Conservation (phyloP, 805 yeast species). For the Osmozyma mogii region DNA sequence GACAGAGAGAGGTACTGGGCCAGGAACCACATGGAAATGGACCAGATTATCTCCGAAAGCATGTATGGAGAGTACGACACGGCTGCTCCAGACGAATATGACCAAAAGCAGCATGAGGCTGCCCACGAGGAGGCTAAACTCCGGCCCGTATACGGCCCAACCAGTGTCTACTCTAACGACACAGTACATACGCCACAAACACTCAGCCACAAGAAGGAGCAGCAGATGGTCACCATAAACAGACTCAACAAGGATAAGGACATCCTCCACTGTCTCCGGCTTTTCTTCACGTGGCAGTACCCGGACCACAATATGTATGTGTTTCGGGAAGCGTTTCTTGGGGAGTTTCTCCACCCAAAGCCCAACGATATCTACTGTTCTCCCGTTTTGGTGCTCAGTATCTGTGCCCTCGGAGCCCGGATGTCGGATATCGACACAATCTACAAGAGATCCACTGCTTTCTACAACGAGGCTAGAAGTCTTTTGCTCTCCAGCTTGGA, state of each 20-base stretch:
- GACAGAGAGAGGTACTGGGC: slow-evolving; percentile 15
- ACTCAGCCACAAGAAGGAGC: slow-evolving; percentile 8
- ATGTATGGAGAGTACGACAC: neutral
- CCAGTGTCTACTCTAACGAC: slow-evolving; percentile 34
- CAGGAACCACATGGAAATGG: slow-evolving; percentile 11
- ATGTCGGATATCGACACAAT: slow-evolving; percentile 37
- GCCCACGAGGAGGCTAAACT: slow-evolving; percentile 28
- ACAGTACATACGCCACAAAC: too few species aligned
- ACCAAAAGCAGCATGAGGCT: slow-evolving; percentile 8
- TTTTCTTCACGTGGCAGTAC: slow-evolving; percentile 58
- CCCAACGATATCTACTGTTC: slow-evolving; percentile 48
- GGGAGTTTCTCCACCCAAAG: slow-evolving; percentile 52
- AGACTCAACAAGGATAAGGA: slow-evolving; percentile 10
- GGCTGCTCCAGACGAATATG: neutral
- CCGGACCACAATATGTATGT: slow-evolving; percentile 57
- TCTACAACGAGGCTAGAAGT: slow-evolving; percentile 40
- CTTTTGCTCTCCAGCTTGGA: slow-evolving; percentile 34
- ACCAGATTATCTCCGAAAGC: slow-evolving; percentile 5
- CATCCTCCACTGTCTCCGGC: slow-evolving; percentile 27
- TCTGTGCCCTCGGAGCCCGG: slow-evolving; percentile 53
- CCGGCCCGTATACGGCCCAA: slow-evolving; percentile 37
- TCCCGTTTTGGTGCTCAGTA: slow-evolving; percentile 43
- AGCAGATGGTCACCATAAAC: slow-evolving; percentile 6
- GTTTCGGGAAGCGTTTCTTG: slow-evolving; percentile 55
- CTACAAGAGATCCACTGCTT: slow-evolving; percentile 33